Evolutionary conservation across 73 alveolate species (phyloP).

Genomic region (Blepharisma japonicum): DNA sequence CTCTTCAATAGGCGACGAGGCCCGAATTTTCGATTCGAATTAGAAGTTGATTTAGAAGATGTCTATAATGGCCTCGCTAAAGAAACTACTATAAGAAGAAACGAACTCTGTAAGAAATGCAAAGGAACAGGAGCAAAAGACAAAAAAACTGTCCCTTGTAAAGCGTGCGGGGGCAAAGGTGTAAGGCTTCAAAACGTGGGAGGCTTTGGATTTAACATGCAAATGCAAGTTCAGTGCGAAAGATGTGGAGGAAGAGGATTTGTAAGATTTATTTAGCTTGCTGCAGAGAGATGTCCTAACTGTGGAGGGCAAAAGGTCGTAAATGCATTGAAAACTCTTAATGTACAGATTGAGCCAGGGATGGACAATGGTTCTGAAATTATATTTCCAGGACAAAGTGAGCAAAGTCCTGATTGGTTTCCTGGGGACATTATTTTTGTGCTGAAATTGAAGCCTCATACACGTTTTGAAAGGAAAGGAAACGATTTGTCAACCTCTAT

Average conservation of each 20-base stretch:
- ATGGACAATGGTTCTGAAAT: slow-evolving; percentile 89
- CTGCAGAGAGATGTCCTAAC: slow-evolving; percentile 76
- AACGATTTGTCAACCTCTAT: slow-evolving; percentile 74
- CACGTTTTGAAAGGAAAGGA: slow-evolving; percentile 80
- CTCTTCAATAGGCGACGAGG: slow-evolving; percentile 78
- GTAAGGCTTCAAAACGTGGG: slow-evolving; percentile 69
- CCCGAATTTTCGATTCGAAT: slow-evolving; percentile 79
- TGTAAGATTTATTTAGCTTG: slow-evolving; percentile 32
- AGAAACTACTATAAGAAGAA: slow-evolving; percentile 71
- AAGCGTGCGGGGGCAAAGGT: slow-evolving; percentile 92
- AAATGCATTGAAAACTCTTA: slow-evolving; percentile 63
- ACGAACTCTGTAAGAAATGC: slow-evolving; percentile 80
- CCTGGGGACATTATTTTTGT: slow-evolving; percentile 95
- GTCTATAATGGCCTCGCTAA: slow-evolving; percentile 79
- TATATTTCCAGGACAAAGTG: slow-evolving; percentile 88
- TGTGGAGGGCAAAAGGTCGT: slow-evolving; percentile 91
- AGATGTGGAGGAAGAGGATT: slow-evolving; percentile 91
- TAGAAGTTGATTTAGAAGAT: slow-evolving; percentile 86
- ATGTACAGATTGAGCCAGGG: slow-evolving; percentile 82
- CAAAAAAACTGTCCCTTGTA: slow-evolving; percentile 87
- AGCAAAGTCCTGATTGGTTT: slow-evolving; percentile 81
- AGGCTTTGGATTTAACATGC: slow-evolving; percentile 88
- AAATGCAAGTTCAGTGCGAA: slow-evolving; percentile 89
- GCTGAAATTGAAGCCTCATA: slow-evolving; percentile 65
- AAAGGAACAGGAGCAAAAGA: slow-evolving; percentile 97